Conservation (phyloP, 1,284 basidiomycete genomes). For the Entoloma clypeatum region DNA sequence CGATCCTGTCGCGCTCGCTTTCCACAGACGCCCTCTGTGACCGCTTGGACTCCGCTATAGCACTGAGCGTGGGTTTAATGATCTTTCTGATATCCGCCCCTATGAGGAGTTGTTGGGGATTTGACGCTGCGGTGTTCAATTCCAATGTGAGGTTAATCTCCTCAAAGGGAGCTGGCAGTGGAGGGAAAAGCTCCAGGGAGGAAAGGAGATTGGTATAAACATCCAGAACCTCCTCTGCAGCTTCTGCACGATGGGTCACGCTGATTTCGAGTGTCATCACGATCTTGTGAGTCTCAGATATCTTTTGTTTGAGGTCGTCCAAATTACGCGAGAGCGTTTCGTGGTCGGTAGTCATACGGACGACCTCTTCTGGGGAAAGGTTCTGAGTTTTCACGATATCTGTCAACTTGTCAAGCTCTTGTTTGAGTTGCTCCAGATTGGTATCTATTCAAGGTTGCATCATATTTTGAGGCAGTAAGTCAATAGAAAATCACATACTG, state of each 20-base stretch:
- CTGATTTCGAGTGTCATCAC: constrained; percentile 76
- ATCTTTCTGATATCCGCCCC: constrained; percentile 65
- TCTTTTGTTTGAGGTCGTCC: constrained; percentile 72
- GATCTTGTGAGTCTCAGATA: constrained; percentile 63
- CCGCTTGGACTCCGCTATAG: constrained; percentile 65
- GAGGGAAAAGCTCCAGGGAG: constrained; percentile 69
- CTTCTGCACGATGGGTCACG: constrained; percentile 71
- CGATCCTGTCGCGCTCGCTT: constrained; percentile 70
- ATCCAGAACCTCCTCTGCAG: constrained; percentile 76
- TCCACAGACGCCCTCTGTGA: constrained; percentile 65
- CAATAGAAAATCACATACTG: constrained; percentile 31
- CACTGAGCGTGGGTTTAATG: constrained; percentile 69
- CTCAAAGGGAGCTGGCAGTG: constrained; percentile 62
- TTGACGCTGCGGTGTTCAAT: constrained; percentile 68
- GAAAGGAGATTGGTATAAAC: constrained; percentile 70
- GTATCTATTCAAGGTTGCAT: constrained; percentile 35
- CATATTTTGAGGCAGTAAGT: constrained; percentile 7
- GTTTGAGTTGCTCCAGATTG: constrained; percentile 55
- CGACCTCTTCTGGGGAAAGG: constrained; percentile 79
- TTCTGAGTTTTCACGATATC: constrained; percentile 78
- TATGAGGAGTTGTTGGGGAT: constrained; percentile 57
- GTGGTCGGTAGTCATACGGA: constrained; percentile 82
- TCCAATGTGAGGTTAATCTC: constrained; percentile 71
- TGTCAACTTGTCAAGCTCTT: constrained; percentile 59
- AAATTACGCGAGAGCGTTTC: constrained; percentile 67